Conservation (phyloP, 2,329 filamentous ascomycete genomes). For the Apiospora saccharicola region DNA sequence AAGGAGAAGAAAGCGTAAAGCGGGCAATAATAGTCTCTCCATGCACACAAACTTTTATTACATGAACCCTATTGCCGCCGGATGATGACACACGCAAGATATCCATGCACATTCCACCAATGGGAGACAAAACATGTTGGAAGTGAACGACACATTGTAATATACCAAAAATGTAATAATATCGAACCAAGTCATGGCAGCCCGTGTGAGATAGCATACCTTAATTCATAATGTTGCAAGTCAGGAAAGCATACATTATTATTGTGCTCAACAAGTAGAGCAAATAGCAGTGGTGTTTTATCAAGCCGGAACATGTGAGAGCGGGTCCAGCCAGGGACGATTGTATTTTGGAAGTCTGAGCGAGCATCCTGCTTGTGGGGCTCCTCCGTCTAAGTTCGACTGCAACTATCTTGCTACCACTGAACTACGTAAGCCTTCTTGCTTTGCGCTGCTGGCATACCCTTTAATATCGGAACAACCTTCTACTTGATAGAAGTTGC, state of each 20-base stretch:
- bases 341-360: background rate
- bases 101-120: background rate
- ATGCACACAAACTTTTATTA: background rate
- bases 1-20: constrained; percentile 34
- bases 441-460: background rate
- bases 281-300: background rate
- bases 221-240: background rate
- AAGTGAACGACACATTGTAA: background rate
- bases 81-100: background rate
- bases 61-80: background rate
- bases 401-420: background rate
- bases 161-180: background rate
- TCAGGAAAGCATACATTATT: background rate
- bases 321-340: too few relatives aligned
- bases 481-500: background rate
- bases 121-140: background rate
- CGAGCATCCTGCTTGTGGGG: background rate
- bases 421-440: constrained; percentile 4
- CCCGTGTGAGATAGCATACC: background rate
- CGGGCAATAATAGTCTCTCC: background rate
- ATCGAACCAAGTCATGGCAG: background rate
- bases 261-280: background rate
- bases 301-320: background rate
- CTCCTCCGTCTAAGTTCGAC: background rate
- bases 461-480: background rate